Base-by-base conservation (phyloP, 805 yeast species). In the Isabelozyma pseudorhagii region DNA sequence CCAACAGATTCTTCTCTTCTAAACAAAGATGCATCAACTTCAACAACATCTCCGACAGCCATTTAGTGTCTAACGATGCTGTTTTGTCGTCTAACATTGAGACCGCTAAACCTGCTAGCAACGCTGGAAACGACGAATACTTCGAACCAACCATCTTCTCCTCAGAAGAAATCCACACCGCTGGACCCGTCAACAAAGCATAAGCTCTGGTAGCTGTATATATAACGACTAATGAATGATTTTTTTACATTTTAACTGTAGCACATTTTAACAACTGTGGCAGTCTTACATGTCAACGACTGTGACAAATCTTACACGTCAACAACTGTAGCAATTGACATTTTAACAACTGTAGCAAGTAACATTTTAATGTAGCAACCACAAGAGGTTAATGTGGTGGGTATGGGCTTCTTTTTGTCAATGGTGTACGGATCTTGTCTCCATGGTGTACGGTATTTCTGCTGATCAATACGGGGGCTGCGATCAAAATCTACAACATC, bases 61-160 rank as follows among this genome's bases (percentile, higher is more conserved):
- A 56, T 50, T 57, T 71, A 54, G 71, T 71, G 14, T 58, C 71
- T 14, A 71, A 71, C 49, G 76, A 72, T 48, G 70, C 63, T 29
- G 57, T 63, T 9, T 60, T 69, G 48, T 42, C 46, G 15, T 46
- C 50, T 17, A 4, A 4, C 15, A 14, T 21, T 17, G 41, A 38
- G 9, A 14, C 44, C n/a, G 25, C 45, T 8, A 28, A 28, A 13
- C 17, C 45, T 40, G 10, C 40, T 13, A 10, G 29, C 10, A 27
- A 40, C 6, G 13, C 46, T 18, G 27, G 44, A 4, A 60, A 58
- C 29, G 25, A 18, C 41, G 69, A 64, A 42, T 48, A 55, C 3
- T 73, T 74, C 54, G 75, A 73, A 55, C 77, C 78, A 14, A 62
- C 67, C 34, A 64, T 74, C 15, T 65, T 61, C 50, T 71, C 77